Percentiles rank a stretch among this genome's conserved stretches.
These are phyloP conservation scores for Akanthomyces uredinophilus DNA, from an alignment of 2,329 filamentous ascomycete species.

Conservation along the genomic window DNA sequence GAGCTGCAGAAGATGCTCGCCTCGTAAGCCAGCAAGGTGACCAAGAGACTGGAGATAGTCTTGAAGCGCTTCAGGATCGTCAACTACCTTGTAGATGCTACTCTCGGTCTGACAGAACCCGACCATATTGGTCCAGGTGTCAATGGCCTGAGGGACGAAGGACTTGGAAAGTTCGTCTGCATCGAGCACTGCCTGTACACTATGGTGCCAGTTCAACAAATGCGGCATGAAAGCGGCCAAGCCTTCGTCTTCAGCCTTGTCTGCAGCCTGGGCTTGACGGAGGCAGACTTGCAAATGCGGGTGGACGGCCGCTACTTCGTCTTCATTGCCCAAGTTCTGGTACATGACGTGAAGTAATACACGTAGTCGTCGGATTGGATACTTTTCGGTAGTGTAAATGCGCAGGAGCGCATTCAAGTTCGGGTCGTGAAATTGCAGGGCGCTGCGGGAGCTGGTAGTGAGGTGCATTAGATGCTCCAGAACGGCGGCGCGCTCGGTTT, in stretches of 20 bases:
- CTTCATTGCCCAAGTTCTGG: conserved; percentile 41
- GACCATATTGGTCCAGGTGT: conserved; percentile 41
- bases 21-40: conserved; percentile 48
- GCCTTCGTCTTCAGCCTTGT: conserved; percentile 40
- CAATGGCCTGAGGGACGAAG: conserved; percentile 33
- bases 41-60: conserved; percentile 45
- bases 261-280: conserved; percentile 30
- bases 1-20: conserved; percentile 42
- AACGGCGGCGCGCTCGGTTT: conserved; percentile 49
- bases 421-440: conserved; percentile 39
- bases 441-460: conserved; percentile 31
- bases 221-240: conserved; percentile 44
- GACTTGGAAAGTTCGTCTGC: conserved; percentile 27
- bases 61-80: conserved; percentile 45
- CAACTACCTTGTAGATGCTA: conserved; percentile 41
- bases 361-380: conserved; percentile 49
- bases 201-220: conserved; percentile 41
- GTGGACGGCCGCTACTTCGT: conserved; percentile 34
- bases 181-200: conserved; percentile 39
- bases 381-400: conserved; percentile 44
- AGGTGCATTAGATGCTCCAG: conserved; percentile 57
- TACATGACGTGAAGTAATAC: conserved; percentile 45
- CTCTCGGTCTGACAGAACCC: conserved; percentile 33
- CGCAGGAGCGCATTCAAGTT: conserved; percentile 43
- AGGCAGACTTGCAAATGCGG: conserved; percentile 35